Base-by-base conservation (phyloP, 2,329 filamentous ascomycete species). In the Leptographium lundbergii region DNA sequence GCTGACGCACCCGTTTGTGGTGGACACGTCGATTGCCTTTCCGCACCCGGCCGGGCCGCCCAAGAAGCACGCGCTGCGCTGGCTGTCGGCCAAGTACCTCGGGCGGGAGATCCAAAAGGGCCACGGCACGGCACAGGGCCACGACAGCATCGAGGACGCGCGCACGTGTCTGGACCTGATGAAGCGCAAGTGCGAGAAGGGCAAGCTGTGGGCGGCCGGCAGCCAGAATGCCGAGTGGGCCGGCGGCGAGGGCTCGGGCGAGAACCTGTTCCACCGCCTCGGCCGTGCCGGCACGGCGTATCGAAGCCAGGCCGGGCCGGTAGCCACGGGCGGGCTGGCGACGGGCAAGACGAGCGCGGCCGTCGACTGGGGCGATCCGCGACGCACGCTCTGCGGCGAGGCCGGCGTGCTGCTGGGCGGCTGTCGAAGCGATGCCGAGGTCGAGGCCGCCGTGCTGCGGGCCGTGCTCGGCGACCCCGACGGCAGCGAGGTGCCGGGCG, bases 101-200 rank as follows among this genome's bases (percentile, higher is more conserved):
- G 81, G 81, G 57, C 87, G 89, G 59, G 88, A 95, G 69, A 95
- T 99, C 57, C 94, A 99, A 69, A 90, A 88, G 66, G 85, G 84
- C 51, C 73, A 78, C 63, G 87, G 87, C 56, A 76, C 77, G 19
- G 77, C 78, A 19, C 69, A 69, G 19, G 94, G 94, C 19, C 94
- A 99, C 69, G 87, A 97, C 76, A 94, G 89, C 60, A 81, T 96
- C 63, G 94, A 99, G 71, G 94, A 99, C 70, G 91, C 94, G 17
- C 85, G 81, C 64, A 91, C 94, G 3, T 95, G 91, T 63, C 84
- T 99, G 17, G 91, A 97, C 67, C 85, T 99, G 1, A 84, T 97
- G 54, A 95, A 94, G 72, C 86, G 92, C 68, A 99, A 99, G 71
- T 96, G 92, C 70, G 91, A 97, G 70, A 94, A 89, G 72, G 94